Evolutionary conservation across 176 grass and related monocot genomes (phyloP).

Genomic region (Triticum aestivum): IWGSC_CS_RefSeq_v2.1 NC_057803.1:26393626-26394125

Average conservation of each 20-base stretch:
- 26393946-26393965: slow-evolving; percentile 54
- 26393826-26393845: slow-evolving; percentile 90
- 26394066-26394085: slow-evolving; percentile 71
- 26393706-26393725: slow-evolving; percentile 33
- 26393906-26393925: slow-evolving; percentile 56
- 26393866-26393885: slow-evolving; percentile 48
- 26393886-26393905: slow-evolving; percentile 66
- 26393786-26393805: slow-evolving; percentile 66
- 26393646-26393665: slow-evolving; percentile 39
- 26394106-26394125: slow-evolving; percentile 53
- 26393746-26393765: slow-evolving; percentile 47
- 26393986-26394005: slow-evolving; percentile 44
- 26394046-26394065: slow-evolving; percentile 54
- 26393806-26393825: slow-evolving; percentile 83
- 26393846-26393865: slow-evolving; percentile 64
- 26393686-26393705: slow-evolving; percentile 51
- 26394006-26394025: slow-evolving; percentile 49
- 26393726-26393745: background rate
- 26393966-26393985: slow-evolving; percentile 23
- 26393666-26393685: slow-evolving; percentile 47
- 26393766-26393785: slow-evolving; percentile 64
- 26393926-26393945: slow-evolving; percentile 67
- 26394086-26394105: slow-evolving; percentile 54
- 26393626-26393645: slow-evolving; percentile 58
- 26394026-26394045: slow-evolving; percentile 48